phyloP scores from a whole-genome alignment of 192 early-diverging fungal genomes.

The Gonapodya prolifera region DNA sequence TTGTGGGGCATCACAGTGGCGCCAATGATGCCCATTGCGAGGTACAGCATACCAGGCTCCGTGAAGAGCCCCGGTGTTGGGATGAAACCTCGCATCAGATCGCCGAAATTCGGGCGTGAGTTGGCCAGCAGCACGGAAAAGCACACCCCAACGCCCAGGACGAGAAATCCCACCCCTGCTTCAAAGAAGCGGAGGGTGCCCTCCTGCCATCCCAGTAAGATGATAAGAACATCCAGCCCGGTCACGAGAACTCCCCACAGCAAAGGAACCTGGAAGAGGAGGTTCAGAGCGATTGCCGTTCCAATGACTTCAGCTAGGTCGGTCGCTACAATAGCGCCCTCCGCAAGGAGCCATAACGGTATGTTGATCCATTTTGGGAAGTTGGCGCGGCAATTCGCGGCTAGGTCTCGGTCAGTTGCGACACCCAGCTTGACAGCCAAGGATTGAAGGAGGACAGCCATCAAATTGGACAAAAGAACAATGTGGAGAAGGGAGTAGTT shows the following conservation, averaged over 20 bases:
- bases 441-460: slow-evolving; percentile 64
- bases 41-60: slow-evolving; percentile 35
- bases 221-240: slow-evolving; percentile 53
- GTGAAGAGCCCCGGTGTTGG: not conserved
- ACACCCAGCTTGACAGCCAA: slow-evolving; percentile 65
- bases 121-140: slow-evolving; percentile 49
- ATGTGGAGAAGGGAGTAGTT: slow-evolving; percentile 63
- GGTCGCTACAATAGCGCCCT: slow-evolving; percentile 66
- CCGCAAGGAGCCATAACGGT: slow-evolving; percentile 54
- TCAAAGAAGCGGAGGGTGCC: slow-evolving; percentile 49
- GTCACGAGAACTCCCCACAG: slow-evolving; percentile 65
- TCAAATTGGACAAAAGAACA: slow-evolving; percentile 57
- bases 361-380: slow-evolving; percentile 47
- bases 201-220: slow-evolving; percentile 43
- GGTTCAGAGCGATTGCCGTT: slow-evolving; percentile 67
- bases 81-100: slow-evolving; percentile 34
- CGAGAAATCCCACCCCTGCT: slow-evolving; percentile 47
- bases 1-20: slow-evolving; percentile 85
- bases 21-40: slow-evolving; percentile 72
- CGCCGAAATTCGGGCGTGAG: slow-evolving; percentile 38
- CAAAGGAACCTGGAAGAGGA: slow-evolving; percentile 59
- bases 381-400: slow-evolving; percentile 49
- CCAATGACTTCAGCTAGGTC: slow-evolving; percentile 85
- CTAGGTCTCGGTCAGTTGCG: slow-evolving; percentile 59
- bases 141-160: slow-evolving; percentile 48